Conservation (phyloP, 768 basidiomycete species). For the Xerocomus brunneocitrinus region DNA sequence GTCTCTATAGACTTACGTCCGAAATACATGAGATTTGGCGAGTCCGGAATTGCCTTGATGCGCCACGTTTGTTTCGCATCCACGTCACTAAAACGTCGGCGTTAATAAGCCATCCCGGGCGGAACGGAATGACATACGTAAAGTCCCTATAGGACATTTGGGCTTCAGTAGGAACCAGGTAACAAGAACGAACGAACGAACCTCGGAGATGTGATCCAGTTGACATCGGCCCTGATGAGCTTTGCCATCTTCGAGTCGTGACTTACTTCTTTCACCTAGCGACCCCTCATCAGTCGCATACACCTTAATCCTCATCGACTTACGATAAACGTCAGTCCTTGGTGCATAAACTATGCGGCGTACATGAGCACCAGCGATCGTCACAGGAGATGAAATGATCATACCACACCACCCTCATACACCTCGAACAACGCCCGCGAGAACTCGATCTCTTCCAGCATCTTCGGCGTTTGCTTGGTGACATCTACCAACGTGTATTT, state of each 20-base stretch:
- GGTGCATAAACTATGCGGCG: conserved; percentile 70
- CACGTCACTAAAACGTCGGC: conserved; percentile 49
- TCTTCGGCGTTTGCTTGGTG: conserved; percentile 34
- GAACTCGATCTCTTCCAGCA: conserved; percentile 80
- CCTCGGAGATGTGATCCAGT: conserved; percentile 77
- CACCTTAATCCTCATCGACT: conserved; percentile 14
- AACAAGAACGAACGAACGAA: conserved; percentile 18
- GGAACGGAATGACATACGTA: conserved; percentile 46
- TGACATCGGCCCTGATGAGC: conserved; percentile 70
- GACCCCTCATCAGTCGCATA: conserved; percentile 3
- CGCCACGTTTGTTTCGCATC: conserved; percentile 74
- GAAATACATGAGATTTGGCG: conserved; percentile 58
- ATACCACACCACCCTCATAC: conserved; percentile 83
- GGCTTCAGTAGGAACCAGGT: neutral
- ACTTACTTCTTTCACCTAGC: conserved; percentile 69
- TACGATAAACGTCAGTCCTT: conserved; percentile 78
- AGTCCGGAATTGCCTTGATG: conserved; percentile 58
- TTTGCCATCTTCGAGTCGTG: conserved; percentile 74
- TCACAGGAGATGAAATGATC: conserved; percentile 17
- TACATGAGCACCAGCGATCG: conserved; percentile 1
- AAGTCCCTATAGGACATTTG: conserved; percentile 50
- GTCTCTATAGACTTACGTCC: conserved; percentile 50
- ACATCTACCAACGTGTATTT: conserved; percentile 72
- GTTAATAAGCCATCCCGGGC: neutral
- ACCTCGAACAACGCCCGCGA: conserved; percentile 83